phyloP scores from a whole-genome alignment of 2,329 filamentous ascomycete species.

The Elsinoe necatrix region DNA sequence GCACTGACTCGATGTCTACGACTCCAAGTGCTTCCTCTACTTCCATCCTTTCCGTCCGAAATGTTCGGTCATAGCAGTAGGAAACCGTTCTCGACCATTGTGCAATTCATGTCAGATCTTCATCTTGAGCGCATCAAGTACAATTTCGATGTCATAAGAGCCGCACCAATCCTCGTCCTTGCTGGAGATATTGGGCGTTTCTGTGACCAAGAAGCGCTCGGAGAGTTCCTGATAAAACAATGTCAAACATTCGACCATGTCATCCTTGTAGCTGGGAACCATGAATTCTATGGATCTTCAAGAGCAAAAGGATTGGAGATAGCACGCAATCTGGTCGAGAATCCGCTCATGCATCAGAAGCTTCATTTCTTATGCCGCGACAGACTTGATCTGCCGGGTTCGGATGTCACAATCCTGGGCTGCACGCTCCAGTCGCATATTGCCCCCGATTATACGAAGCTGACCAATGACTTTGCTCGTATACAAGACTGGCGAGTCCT shows the following conservation, averaged over 20 bases:
- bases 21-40: too few relatives aligned
- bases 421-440: slow-evolving; percentile 50
- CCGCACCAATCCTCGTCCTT: slow-evolving; percentile 38
- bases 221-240: slow-evolving; percentile 37
- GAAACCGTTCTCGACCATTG: slow-evolving; percentile 12
- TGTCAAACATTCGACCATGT: slow-evolving; percentile 37
- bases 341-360: slow-evolving; percentile 32
- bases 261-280: slow-evolving; percentile 46
- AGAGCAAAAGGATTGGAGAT: slow-evolving; percentile 32
- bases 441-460: slow-evolving; percentile 28
- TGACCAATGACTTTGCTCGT: slow-evolving; percentile 43
- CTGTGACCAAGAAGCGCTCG: slow-evolving; percentile 39
- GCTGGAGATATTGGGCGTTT: slow-evolving; percentile 46
- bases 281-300: slow-evolving; percentile 45
- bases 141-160: slow-evolving; percentile 32
- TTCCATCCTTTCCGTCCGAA: too few relatives aligned
- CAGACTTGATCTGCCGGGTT: slow-evolving; percentile 32
- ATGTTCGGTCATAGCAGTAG: too few relatives aligned
- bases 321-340: slow-evolving; percentile 33
- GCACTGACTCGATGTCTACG: too few relatives aligned
- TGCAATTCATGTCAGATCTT: slow-evolving; percentile 44
- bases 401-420: slow-evolving; percentile 43
- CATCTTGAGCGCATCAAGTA: slow-evolving; percentile 39
- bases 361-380: slow-evolving; percentile 35
- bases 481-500: slow-evolving; percentile 44